Evolutionary conservation across 768 basidiomycete species (phyloP).

Genomic region (Rhizopogon vinicolor): DNA sequence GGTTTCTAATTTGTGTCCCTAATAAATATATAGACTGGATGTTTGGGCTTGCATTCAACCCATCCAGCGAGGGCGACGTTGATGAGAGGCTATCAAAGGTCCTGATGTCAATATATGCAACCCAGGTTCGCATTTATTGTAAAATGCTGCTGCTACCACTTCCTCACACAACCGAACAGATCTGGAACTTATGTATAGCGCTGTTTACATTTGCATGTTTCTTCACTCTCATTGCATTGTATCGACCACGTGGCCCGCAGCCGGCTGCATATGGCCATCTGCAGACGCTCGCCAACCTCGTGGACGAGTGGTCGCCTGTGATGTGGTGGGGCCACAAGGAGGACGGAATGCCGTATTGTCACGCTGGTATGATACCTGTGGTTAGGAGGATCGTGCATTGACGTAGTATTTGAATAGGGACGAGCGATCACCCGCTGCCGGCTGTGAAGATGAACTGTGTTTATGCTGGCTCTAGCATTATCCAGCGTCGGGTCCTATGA

Average conservation of each 20-base stretch:
- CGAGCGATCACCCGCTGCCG: constrained; percentile 15
- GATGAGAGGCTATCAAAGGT: constrained; percentile 13
- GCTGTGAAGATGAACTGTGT: constrained; percentile 12
- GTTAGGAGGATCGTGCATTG: neutral
- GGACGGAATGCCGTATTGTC: neutral
- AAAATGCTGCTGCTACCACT: neutral
- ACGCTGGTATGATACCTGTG: constrained; percentile 12
- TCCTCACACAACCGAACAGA: no score
- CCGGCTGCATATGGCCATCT: constrained; percentile 28
- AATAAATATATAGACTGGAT: constrained; percentile 20
- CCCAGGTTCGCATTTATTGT: constrained; percentile 24
- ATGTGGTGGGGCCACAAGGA: constrained; percentile 26
- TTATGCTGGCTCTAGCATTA: constrained; percentile 8
- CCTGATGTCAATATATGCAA: constrained; percentile 23
- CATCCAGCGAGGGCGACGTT: neutral
- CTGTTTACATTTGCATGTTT: constrained; percentile 7
- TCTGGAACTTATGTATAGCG: no score
- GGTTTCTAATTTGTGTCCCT: neutral
- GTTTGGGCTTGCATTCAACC: constrained; percentile 23
- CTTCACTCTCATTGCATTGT: constrained; percentile 10
- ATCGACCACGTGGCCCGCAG: constrained; percentile 18
- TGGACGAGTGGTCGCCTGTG: constrained; percentile 19
- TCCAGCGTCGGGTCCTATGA: neutral
- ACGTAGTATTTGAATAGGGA: constrained; percentile 10
- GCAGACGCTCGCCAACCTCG: constrained; percentile 28